Conservation (phyloP, 179 eudicot genomes). For the Sideroxylon spinosum region DNA sequence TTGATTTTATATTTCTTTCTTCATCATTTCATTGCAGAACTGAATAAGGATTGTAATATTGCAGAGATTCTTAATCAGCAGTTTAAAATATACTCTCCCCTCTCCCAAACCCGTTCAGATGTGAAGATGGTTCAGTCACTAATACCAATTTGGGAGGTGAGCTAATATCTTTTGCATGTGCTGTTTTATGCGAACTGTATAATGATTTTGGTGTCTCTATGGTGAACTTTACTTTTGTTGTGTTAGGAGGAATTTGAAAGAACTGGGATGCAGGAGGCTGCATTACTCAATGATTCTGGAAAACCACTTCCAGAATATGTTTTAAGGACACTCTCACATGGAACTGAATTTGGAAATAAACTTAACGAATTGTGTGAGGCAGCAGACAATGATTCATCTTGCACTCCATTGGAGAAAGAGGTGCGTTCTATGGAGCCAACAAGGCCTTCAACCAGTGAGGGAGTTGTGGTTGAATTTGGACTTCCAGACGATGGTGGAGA, state of each 20-base stretch:
- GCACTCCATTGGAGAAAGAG: conserved; percentile 26
- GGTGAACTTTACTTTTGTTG: conserved; percentile 20
- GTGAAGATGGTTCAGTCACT: conserved; percentile 93
- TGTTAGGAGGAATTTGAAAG: conserved; percentile 78
- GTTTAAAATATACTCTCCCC: conserved; percentile 57
- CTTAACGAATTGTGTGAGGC: conserved; percentile 40
- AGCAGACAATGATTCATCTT: conserved; percentile 25
- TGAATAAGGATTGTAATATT: conserved; percentile 14
- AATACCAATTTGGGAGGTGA: conserved; percentile 96
- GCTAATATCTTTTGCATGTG: conserved; percentile 18
- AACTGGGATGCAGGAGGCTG: conserved; percentile 55
- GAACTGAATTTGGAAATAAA: conserved; percentile 46
- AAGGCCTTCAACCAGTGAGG: conserved; percentile 27
- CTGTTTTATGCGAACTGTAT: background rate
- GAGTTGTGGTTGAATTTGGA: conserved; percentile 26
- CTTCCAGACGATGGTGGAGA: conserved; percentile 17
- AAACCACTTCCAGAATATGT: conserved; percentile 69
- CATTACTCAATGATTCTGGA: conserved; percentile 46
- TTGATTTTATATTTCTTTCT: background rate
- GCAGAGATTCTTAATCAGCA: conserved; percentile 86
- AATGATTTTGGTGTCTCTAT: conserved; percentile 12
- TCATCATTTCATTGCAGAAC: background rate
- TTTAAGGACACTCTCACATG: conserved; percentile 49
- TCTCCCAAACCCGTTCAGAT: conserved; percentile 76
- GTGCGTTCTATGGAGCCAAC: conserved; percentile 20